Percentiles rank a stretch among this genome's conserved stretches.
Evolutionary conservation across 202 grass and related monocot species (phyloP).

Genomic region (Setaria italica): DNA sequence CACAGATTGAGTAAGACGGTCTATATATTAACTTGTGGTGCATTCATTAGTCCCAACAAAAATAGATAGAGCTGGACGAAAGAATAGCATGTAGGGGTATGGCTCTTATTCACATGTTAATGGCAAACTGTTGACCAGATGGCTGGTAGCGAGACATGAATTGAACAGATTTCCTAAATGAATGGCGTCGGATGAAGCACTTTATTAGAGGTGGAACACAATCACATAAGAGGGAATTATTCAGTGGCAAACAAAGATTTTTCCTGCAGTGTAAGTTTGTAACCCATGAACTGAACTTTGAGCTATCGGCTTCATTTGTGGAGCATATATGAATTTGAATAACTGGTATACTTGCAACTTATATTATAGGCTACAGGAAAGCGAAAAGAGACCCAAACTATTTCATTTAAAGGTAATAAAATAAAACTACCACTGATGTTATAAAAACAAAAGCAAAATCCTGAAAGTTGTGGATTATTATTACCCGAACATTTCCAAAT

Average conservation of each 20-base stretch:
- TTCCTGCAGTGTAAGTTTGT: no score
- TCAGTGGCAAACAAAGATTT: no score
- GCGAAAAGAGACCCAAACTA: neutral
- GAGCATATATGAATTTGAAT: conserved; percentile 9
- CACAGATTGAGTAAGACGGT: neutral
- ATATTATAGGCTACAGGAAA: neutral
- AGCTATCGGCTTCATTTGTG: neutral
- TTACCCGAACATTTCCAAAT: conserved; percentile 82
- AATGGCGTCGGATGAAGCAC: neutral
- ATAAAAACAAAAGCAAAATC: conserved; percentile 12
- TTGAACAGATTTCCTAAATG: neutral
- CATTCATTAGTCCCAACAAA: neutral
- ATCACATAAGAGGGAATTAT: neutral
- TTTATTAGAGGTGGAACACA: neutral
- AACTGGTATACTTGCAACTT: neutral
- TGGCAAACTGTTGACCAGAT: neutral
- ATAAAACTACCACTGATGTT: neutral
- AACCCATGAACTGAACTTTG: neutral
- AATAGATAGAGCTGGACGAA: neutral
- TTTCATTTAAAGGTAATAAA: conserved; percentile 5
- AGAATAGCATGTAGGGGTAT: neutral
- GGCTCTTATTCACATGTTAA: neutral
- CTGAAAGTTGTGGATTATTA: conserved; percentile 22
- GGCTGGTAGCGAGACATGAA: neutral
- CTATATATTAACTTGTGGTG: neutral